These are phyloP conservation scores for Eimeria falciformis DNA, from an alignment of 169 alveolate genomes.

Conservation along the genomic window DNA sequence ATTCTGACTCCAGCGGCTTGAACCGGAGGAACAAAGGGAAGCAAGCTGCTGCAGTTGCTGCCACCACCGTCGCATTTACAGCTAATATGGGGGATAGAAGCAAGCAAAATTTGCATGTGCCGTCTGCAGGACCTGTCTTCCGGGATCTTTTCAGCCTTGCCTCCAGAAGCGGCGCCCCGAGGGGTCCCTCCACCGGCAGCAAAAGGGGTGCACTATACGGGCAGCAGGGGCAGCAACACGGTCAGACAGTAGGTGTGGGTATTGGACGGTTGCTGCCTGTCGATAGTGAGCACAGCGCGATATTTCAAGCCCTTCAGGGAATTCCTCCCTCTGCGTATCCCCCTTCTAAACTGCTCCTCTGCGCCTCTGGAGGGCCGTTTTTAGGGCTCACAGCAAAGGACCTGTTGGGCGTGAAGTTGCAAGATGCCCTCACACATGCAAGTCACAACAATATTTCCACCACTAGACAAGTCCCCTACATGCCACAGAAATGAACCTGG, in stretches of 20 bases:
- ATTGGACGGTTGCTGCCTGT: slow-evolving; percentile 83
- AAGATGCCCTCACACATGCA: slow-evolving; percentile 76
- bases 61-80: background rate
- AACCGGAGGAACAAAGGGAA: background rate
- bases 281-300: slow-evolving; percentile 92
- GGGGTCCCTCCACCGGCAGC: background rate
- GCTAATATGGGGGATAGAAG: background rate
- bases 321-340: slow-evolving; percentile 30
- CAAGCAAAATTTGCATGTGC: too few species aligned
- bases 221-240: background rate
- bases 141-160: background rate
- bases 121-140: slow-evolving; percentile 36
- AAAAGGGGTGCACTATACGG: background rate
- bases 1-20: background rate
- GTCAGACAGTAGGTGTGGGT: background rate
- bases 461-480: background rate
- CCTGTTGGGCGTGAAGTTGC: slow-evolving; percentile 48
- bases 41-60: background rate
- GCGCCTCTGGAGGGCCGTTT: slow-evolving; percentile 80
- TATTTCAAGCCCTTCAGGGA: slow-evolving; percentile 87
- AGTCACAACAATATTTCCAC: slow-evolving; percentile 27
- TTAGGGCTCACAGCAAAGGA: slow-evolving; percentile 68
- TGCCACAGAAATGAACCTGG: background rate
- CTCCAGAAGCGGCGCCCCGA: background rate
- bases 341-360: slow-evolving; percentile 42